Evolutionary conservation across 1,139 yeast genomes (phyloP), one percentile per base, ranked within the genome.

Genomic region (Meyerozyma athensensis): DNA sequence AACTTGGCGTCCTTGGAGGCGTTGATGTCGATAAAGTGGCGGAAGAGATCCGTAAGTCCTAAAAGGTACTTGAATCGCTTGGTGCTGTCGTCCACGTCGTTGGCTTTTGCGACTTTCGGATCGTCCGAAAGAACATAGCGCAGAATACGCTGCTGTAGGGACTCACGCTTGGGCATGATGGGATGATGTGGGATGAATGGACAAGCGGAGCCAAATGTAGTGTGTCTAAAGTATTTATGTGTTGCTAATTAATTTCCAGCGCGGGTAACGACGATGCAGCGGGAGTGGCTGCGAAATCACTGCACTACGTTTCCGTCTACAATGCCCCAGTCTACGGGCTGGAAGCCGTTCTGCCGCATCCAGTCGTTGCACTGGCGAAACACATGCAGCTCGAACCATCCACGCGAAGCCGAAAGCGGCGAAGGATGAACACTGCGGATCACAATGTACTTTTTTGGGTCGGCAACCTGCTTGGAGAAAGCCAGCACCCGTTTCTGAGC

Each of bases 351-450:
- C 13, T 54, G 52, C 14, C 62, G 63, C 10, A 89, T 65, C 95
- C 95, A 89, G 9, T 75, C 76, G 53, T 89, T 89, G 36, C 92
- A 81, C 51, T 72, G 70, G 36, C 59, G 65, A 57, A 87, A 89
- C 48, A 86, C 95, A 22, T 67, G 62, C 56, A 84, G 80, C 5
- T 78, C 77, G 50, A 87, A 87, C 54, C 85, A 89, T 0, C 95
- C 95, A 38, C 95, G 68, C 20, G 79, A 70, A 0, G 98, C 98
- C 46, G 95, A 84, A 39, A 92, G 64, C 1, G 99, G 98, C 30
- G 95, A 85, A 1, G 99, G 99, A 60, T 94, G 99, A 1, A 87
- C 97, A 1, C 90, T 72, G 44, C 72, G 73, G 33, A 92, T 61
- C 0, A 86, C 77, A 38, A 68, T 52, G 41, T 79, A 69, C 33